Percentiles rank a stretch among this genome's conserved stretches.
These are phyloP conservation scores for Geotrichum cucujoidarum DNA, from an alignment of 1,139 yeast species.

Conservation along the genomic window DNA sequence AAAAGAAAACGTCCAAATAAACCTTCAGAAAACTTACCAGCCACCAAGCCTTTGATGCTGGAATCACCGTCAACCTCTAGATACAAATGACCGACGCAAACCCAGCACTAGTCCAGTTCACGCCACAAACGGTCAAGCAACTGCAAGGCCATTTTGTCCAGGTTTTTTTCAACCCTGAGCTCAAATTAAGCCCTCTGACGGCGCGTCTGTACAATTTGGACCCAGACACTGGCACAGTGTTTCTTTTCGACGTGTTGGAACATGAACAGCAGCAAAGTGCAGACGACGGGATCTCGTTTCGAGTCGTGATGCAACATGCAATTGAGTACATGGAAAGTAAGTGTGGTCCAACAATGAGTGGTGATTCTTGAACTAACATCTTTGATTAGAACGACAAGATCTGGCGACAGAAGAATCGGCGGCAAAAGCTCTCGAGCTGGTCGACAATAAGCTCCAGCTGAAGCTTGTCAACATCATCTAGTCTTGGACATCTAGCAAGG, in stretches of 20 bases:
- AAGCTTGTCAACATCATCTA: background rate
- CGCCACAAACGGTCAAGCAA: background rate
- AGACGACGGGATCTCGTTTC: background rate
- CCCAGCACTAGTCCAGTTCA: background rate
- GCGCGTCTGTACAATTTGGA: background rate
- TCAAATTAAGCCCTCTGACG: background rate
- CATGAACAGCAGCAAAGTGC: background rate
- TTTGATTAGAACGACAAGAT: background rate
- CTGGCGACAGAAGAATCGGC: background rate
- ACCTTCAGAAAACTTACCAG: too few species aligned
- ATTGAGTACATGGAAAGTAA: background rate
- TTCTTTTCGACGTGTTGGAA: background rate
- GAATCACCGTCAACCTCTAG: too few species aligned
- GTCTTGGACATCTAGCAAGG: too few species aligned
- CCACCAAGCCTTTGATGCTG: too few species aligned
- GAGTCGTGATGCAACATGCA: background rate
- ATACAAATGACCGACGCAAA: too few species aligned
- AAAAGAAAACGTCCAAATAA: too few species aligned
- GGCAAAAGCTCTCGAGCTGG: background rate
- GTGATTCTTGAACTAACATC: background rate
- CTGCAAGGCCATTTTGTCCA: background rate
- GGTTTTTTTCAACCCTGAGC: background rate
- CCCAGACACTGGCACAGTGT: background rate
- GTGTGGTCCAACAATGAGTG: background rate
- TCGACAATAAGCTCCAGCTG: background rate